Evolutionary conservation across 257 asterid genomes (phyloP).

Genomic region (Jasminum sambac): DNA sequence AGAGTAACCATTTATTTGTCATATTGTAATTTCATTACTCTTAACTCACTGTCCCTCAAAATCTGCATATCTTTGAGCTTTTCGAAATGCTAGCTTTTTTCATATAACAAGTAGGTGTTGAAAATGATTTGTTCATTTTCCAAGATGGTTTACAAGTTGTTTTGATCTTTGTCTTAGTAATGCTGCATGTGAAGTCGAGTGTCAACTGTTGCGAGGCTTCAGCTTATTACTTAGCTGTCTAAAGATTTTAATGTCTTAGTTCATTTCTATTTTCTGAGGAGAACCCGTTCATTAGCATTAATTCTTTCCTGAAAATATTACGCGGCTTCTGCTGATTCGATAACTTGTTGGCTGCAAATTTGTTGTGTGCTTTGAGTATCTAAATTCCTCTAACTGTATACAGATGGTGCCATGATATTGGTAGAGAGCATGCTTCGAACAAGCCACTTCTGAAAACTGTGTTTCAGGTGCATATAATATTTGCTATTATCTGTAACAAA

Average conservation of each 20-base stretch:
- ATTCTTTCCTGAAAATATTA: not conserved
- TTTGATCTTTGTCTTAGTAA: not conserved
- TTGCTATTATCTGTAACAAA: not conserved
- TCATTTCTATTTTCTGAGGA: not conserved
- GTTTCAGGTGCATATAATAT: conserved; percentile 31
- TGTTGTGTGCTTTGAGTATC: not conserved
- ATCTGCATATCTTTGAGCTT: not conserved
- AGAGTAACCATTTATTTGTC: not conserved
- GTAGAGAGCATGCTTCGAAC: conserved; percentile 39
- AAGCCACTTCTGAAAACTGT: conserved; percentile 37
- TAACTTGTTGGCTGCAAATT: not conserved
- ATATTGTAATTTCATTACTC: not conserved
- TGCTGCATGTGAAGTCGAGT: not conserved
- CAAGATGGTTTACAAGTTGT: not conserved
- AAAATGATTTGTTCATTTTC: not conserved
- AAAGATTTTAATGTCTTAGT: not conserved
- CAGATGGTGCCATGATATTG: conserved; percentile 47
- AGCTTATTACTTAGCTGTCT: not conserved
- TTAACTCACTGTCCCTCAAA: not conserved
- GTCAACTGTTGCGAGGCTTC: not conserved
- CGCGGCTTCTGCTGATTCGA: not conserved
- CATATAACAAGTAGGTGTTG: not conserved
- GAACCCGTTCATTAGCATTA: not conserved
- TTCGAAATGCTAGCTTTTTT: not conserved
- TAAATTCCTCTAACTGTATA: not conserved